Percentiles rank a stretch among this genome's conserved stretches.
Evolutionary conservation across 2,329 filamentous ascomycete species (phyloP).

Genomic region (Arthrobotrys iridis): DNA sequence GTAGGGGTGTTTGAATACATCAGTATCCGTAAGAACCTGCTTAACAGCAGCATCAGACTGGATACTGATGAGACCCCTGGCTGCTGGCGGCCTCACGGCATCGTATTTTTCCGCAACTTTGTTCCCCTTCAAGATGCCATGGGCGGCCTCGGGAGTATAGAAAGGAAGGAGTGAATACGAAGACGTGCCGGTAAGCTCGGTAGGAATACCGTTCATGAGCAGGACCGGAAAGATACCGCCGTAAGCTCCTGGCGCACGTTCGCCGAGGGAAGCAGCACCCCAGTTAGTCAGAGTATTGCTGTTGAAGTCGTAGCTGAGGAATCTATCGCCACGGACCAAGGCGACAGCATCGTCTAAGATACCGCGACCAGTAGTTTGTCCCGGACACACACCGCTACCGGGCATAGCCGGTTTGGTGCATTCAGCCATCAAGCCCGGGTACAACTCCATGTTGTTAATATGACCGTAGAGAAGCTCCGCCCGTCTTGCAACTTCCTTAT

Average conservation of each 20-base stretch:
- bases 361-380: conserved; percentile 67
- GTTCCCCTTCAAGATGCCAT: conserved; percentile 48
- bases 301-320: conserved; percentile 66
- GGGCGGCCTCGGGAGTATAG: conserved; percentile 42
- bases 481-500: conserved; percentile 64
- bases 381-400: conserved; percentile 42
- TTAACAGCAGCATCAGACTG: conserved; percentile 67
- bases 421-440: conserved; percentile 70
- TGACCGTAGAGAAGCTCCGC: conserved; percentile 66
- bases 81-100: conserved; percentile 62
- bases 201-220: conserved; percentile 38
- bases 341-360: conserved; percentile 71
- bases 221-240: conserved; percentile 47
- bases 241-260: conserved; percentile 42
- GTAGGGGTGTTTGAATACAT: conserved; percentile 66
- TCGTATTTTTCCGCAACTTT: conserved; percentile 38
- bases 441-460: conserved; percentile 68
- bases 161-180: conserved; percentile 45
- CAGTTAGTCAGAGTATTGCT: conserved; percentile 65
- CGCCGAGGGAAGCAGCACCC: conserved; percentile 62
- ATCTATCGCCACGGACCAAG: conserved; percentile 70
- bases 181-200: conserved; percentile 38
- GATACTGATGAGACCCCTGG: conserved; percentile 64
- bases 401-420: conserved; percentile 56
- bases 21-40: conserved; percentile 65